These are phyloP conservation scores for Malassezia yamatoensis DNA, from an alignment of 1,284 basidiomycete genomes.

Conservation along the genomic window DNA sequence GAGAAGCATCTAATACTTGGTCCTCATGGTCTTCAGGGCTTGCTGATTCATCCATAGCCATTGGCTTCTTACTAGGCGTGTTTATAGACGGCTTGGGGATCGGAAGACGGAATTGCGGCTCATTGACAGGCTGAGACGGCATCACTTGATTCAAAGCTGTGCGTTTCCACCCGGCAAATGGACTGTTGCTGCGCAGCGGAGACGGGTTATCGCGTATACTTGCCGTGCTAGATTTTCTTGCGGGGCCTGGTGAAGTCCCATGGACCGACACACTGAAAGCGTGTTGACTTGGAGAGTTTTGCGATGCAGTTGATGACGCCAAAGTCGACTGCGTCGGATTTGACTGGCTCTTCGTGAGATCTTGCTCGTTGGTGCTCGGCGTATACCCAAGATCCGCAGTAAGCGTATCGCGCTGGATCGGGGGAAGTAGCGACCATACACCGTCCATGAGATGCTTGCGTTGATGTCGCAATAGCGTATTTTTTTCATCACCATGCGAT, in stretches of 20 bases:
- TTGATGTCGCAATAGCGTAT: slow-evolving; percentile 6
- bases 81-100: neutral
- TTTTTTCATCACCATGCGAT: neutral
- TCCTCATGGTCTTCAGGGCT: neutral
- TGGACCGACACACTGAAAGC: neutral
- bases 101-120: slow-evolving; percentile 9
- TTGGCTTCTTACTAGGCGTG: neutral
- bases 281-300: neutral
- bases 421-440: slow-evolving; percentile 14
- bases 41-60: neutral
- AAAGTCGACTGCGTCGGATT: slow-evolving; percentile 1
- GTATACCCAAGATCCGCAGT: neutral
- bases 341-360: neutral
- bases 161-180: slow-evolving; percentile 16
- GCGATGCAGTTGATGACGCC: neutral
- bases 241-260: neutral
- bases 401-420: slow-evolving; percentile 12
- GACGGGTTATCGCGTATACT: neutral
- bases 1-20: neutral
- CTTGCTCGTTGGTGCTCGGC: neutral
- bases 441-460: slow-evolving; percentile 14
- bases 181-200: slow-evolving; percentile 12
- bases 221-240: neutral
- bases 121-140: neutral
- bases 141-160: neutral